phyloP scores from a whole-genome alignment of 768 basidiomycete species.

The Leccinum boreale region DNA sequence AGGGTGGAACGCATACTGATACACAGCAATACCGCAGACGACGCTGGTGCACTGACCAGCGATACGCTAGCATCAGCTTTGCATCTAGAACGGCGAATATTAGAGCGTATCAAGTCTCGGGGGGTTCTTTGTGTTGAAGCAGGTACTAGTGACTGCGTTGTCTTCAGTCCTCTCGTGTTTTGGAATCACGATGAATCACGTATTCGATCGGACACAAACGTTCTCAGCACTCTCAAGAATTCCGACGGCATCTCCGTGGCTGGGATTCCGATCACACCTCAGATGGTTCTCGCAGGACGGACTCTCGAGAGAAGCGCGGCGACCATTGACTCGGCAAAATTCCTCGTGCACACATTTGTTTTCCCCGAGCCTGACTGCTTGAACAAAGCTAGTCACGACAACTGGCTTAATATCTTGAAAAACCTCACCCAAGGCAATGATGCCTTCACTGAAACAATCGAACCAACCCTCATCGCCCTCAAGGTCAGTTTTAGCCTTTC shows the following conservation, averaged over 20 bases:
- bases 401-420: conserved; percentile 59
- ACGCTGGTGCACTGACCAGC: conserved; percentile 54
- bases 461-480: conserved; percentile 43
- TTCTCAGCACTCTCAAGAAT: conserved; percentile 57
- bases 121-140: conserved; percentile 53
- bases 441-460: conserved; percentile 39
- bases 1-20: conserved; percentile 78
- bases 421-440: conserved; percentile 37
- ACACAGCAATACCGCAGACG: conserved; percentile 43
- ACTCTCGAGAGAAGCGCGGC: conserved; percentile 47
- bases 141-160: conserved; percentile 56
- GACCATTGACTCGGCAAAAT: conserved; percentile 62
- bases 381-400: conserved; percentile 54
- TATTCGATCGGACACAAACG: conserved; percentile 51
- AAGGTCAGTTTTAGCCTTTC: conserved; percentile 34
- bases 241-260: conserved; percentile 52
- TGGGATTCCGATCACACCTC: conserved; percentile 62
- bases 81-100: conserved; percentile 56
- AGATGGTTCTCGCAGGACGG: conserved; percentile 76
- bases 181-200: conserved; percentile 63
- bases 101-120: conserved; percentile 41
- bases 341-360: conserved; percentile 78
- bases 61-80: conserved; percentile 62
- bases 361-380: conserved; percentile 75
- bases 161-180: conserved; percentile 70